A percentile compares a stretch with the other conserved stretches of the same genome.
Evolutionary conservation across 2,329 filamentous ascomycete species (phyloP).

Genomic region (Neofusicoccum kwambonambiense): DNA sequence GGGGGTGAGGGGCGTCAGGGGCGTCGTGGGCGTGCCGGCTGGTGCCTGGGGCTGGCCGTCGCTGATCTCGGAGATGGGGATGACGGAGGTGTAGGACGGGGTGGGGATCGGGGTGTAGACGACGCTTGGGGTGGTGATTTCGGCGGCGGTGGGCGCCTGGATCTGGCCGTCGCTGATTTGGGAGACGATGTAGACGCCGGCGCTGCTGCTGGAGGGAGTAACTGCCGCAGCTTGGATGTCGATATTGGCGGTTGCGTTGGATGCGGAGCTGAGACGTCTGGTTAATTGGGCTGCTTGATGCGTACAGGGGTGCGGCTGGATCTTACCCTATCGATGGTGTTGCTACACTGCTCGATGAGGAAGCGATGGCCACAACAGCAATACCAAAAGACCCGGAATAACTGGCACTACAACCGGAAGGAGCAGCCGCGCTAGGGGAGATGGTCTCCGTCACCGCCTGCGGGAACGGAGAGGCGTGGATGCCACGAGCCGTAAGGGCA

Average conservation of each 20-base stretch:
- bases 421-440: background rate
- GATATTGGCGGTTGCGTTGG: background rate
- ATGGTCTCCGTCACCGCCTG: background rate
- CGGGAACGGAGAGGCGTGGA: constrained; percentile 7
- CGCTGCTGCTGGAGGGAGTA: background rate
- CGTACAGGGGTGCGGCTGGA: too few relatives aligned
- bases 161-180: constrained; percentile 21
- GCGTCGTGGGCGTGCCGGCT: constrained; percentile 5
- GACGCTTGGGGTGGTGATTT: background rate
- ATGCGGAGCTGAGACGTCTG: background rate
- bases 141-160: constrained; percentile 17
- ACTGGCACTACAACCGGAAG: background rate
- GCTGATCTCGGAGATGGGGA: constrained; percentile 15
- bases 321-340: background rate
- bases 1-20: background rate
- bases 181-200: background rate
- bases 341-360: background rate
- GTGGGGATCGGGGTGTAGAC: background rate
- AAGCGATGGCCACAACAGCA: background rate
- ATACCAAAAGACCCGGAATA: background rate
- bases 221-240: background rate
- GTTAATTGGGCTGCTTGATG: background rate
- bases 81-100: background rate
- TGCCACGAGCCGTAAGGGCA: background rate
- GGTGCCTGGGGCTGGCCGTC: constrained; percentile 21